Evolutionary conservation across 1,284 basidiomycete species (phyloP), one percentile per base, ranked within the genome.

Genomic region (Mycosarcoma mackinlayi): DNA sequence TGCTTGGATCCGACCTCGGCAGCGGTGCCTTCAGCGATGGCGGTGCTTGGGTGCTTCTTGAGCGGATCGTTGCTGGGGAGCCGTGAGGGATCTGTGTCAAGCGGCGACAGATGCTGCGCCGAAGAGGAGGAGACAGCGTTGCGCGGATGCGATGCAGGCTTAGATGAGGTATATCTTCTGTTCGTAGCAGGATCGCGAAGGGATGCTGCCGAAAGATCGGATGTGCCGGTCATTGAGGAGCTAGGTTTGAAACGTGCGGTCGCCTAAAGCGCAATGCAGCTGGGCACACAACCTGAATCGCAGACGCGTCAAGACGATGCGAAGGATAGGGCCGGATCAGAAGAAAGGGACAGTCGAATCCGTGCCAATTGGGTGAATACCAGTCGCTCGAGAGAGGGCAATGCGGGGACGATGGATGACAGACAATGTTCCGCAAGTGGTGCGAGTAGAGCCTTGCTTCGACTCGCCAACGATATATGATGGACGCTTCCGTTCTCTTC

Each of bases 1-100:
- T 64, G 55, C 38, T 64, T 64, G 34, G 67, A 60, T 16, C 56
- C 67, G 21, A 51, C 23, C 40, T 65, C 49, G 13, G 67, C 67
- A 4, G 61, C 53, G 16, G 53, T 59, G n/a, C 55, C 67, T 47
- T 60, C 46, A 30, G 67, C 61, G 24, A 64, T 41, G 30, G 59
- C 53, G 8, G 60, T 60, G 46, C 49, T 49, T 14, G 49, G 56
- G 47, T 61, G 61, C n/a, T 45, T 37, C 19, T 66, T 61, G 30
- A 52, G 49, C 1, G 49, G 46, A 21, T 71, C 48, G 58, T 66
- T 62, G 50, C 59, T 62, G 7, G 65, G 55, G 18, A 62, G 34
- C 11, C 44, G 59, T 1, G 50, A 14, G 6, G 59, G 65, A 38
- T 67, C n/a, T 2, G 58, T 67, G 47, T 67, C 65, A 37, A 62